Base-by-base conservation (phyloP, 1,284 basidiomycete genomes). In the Cutaneotrichosporon daszewskae region DNA sequence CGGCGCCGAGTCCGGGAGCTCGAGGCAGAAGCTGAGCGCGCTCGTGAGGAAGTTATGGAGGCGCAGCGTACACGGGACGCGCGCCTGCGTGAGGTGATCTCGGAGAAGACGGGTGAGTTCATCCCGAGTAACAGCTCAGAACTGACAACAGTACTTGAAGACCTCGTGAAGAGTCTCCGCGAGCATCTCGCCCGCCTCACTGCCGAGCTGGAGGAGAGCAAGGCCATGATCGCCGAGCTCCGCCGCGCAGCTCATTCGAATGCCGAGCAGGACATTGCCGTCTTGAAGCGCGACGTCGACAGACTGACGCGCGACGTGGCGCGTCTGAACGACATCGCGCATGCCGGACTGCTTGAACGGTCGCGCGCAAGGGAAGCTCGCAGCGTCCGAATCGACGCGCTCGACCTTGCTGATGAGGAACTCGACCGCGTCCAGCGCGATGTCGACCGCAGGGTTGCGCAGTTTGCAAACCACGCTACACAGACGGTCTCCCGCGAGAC, bases 241-340 rank as follows among this genome's bases (percentile, higher is more conserved):
- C 81, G 82, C 6, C 37, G 26, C 5, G 43, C 50, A 5, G 44
- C 57, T 13, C 29, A 49, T 12, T 47, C 32, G 16, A 18, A 8
- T 32, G 27, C 28, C 13, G 19, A 35, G 22, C 72, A 75, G 0
- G 87, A 89, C 58, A 73, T 77, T 0, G 72, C 70, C 1, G 73
- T 78, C 0, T 60, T 88, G 28, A 72, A 77, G 25, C 42, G 40
- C n/a, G 58, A 69, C 38, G 60, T 69, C 17, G 66, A 66, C 58
- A 72, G 83, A 23, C 77, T 92, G 4, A 81, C 79, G 0, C 80
- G 80, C 3, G 87, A 92, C 65, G 84, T 90, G 2, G 82, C 84
- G 47, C 82, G 85, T 4, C 73, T 91, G n/a, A 76, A 83, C 16
- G 82, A 80, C 1, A 82, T 90, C 0, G 85, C 90, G 1, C 86